These are phyloP conservation scores for Calcarisporium arbuscula DNA, from an alignment of 2,329 filamentous ascomycete genomes.

Conservation along the genomic window DNA sequence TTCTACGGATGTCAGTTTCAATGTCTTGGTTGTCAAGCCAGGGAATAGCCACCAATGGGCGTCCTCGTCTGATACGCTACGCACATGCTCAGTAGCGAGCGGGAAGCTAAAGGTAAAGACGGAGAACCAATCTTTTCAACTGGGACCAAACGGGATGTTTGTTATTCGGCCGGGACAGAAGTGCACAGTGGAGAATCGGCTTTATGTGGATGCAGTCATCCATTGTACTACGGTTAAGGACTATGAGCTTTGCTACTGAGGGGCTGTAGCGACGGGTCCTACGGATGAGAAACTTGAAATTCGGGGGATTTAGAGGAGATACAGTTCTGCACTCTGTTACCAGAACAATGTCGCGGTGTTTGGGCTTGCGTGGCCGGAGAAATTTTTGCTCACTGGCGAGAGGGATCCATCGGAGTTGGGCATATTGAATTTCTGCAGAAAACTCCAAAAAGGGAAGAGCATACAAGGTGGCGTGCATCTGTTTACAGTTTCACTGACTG, in stretches of 20 bases:
- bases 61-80: constrained; percentile 22
- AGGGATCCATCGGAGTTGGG: too few relatives aligned
- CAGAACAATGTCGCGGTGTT: too few relatives aligned
- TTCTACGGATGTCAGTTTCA: constrained; percentile 31
- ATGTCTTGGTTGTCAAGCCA: constrained; percentile 33
- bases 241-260: constrained; percentile 12
- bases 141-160: constrained; percentile 40
- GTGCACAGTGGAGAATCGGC: constrained; percentile 34
- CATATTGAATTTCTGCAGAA: too few relatives aligned
- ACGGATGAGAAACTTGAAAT: too few relatives aligned
- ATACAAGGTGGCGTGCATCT: too few relatives aligned
- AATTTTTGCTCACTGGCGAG: too few relatives aligned
- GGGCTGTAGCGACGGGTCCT: too few relatives aligned
- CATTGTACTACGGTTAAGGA: constrained; percentile 30
- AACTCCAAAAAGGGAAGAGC: too few relatives aligned
- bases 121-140: constrained; percentile 26
- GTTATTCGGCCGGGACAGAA: constrained; percentile 30
- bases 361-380: too few relatives aligned
- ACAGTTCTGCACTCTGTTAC: too few relatives aligned
- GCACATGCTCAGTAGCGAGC: constrained; percentile 31
- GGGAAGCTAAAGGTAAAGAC: constrained; percentile 36
- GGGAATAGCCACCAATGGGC: constrained; percentile 27
- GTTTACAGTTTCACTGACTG: too few relatives aligned
- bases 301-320: too few relatives aligned
- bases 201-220: constrained; percentile 38